Evolutionary conservation across 805 yeast genomes (phyloP), one percentile per base, ranked within the genome.

Genomic region (Ascoidea asiatica): DNA sequence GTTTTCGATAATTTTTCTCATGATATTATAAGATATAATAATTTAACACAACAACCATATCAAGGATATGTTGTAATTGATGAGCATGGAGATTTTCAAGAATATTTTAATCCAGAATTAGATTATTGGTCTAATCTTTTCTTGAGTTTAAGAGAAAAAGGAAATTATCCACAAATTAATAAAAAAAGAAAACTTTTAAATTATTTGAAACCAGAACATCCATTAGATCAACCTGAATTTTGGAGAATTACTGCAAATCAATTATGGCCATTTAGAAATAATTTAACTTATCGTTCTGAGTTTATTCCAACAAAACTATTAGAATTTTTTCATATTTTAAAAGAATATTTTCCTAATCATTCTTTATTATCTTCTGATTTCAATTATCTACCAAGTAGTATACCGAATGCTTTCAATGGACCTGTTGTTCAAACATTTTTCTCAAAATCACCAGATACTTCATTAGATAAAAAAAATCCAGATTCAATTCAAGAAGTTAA

Each of bases 1-100:
- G 92, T 86, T 5, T 76, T 87, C 58, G 95, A 86, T 59, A 86
- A 85, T 55, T 74, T 87, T 50, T 70, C 92, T 3, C 95, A 86
- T 60, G 95, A 86, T 56, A 73, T 82, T 21, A 72, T 86, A 4
- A 69, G 90, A 35, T 86, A 83, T 56, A 94, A 86, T 53, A 72
- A 77, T 47, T 53, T 62, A 6, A 75, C 87, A 0, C 74, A 79
- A 5, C 67, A 70, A 49, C 90, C 94, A 0, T 69, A 73, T 50
- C 92, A 86, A 57, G 94, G 90, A 0, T 77, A 81, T 51, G 94
- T 85, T 2, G 69, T 80, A 8, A 66, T 83, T 38, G 89, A 85
- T 54, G 75, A 71, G 36, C 63, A 76, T 49, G 87, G 88, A 21
- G 92, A 85, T 53, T 81, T 82, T 57, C 75, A 74, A 45, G 90